Evolutionary conservation across 345 rosid species (phyloP), one percentile per base, ranked within the genome.

Genomic region (Gossypium sturtianum): DNA sequence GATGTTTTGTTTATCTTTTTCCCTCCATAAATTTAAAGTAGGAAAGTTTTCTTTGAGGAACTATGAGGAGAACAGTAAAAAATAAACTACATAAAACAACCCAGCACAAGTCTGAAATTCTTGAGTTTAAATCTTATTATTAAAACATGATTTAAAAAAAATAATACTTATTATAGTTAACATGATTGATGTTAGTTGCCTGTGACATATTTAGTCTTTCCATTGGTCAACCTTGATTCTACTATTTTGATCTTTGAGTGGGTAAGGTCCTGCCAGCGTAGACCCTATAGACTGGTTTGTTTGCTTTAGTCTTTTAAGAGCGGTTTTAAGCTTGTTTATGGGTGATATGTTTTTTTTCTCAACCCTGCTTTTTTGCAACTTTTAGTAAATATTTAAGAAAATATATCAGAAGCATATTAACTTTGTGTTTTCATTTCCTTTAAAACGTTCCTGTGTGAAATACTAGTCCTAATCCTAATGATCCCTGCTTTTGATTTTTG

Each of bases 401-500:
- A 17, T 19, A 53, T 53, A 53, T 53, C 58, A 53, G 11, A 4
- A 22, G 70, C 70, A 44, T 66, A 20, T 20, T 22, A 44, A 12
- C 29, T 66, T 19, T 20, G 6, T 12, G 34, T 47, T 66, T 66
- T 47, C 19, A 22, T 44, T 45, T 66, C 17, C 29, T 44, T 66
- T 63, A 10, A n/a, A 41, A 17, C 2, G 4, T n/a, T 43, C 52
- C 70, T 19, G 19, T 65, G 70, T 65, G 52, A 65, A 19, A 65
- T 65, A 13, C 41, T 3, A 66, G 34, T 16, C 41, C 13, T 67
- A 34, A 15, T 48, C 41, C 20, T 67, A 47, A 67, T 67, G 71
- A 4, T 47, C 56, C 71, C 19, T 67, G 56, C 56, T 67, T 38
- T 25, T 22, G 56, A 67, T 67, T 67, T 41, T 67, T 67, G 41